A percentile compares a stretch with the other conserved stretches of the same genome.
These are phyloP conservation scores for Chlamydomonas schloesseri DNA, from an alignment of 139 green algal species.

Conservation along the genomic window DNA sequence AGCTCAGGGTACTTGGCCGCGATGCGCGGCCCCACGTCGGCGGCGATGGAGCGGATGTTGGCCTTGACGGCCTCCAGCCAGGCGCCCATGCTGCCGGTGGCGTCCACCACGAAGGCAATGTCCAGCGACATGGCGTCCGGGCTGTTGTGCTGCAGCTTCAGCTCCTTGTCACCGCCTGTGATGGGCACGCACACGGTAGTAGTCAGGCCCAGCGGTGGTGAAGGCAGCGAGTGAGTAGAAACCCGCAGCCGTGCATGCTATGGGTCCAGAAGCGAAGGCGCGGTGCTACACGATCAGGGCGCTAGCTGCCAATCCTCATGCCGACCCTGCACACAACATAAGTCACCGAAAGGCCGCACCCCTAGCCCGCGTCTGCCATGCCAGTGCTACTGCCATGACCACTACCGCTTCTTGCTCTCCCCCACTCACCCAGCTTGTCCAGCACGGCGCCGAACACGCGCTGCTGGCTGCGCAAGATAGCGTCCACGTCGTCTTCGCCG, in stretches of 20 bases:
- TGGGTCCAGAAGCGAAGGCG: too few relatives aligned
- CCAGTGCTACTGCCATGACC: too few relatives aligned
- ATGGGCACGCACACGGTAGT: too few relatives aligned
- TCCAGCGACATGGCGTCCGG: constrained; percentile 54
- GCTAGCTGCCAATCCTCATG: too few relatives aligned
- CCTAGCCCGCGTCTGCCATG: too few relatives aligned
- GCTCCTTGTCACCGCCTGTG: constrained; percentile 40
- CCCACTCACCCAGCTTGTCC: constrained; percentile 9
- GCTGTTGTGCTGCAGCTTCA: constrained; percentile 42
- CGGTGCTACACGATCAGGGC: too few relatives aligned
- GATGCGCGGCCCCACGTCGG: constrained; percentile 50
- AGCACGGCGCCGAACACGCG: constrained; percentile 48
- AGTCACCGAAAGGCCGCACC: too few relatives aligned
- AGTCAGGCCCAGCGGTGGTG: not conserved
- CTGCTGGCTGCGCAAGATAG: constrained; percentile 34
- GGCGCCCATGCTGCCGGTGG: constrained; percentile 53
- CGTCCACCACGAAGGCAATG: constrained; percentile 56
- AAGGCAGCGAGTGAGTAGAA: not conserved
- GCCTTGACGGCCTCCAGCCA: constrained; percentile 59
- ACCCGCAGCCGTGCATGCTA: too few relatives aligned
- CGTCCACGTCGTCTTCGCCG: constrained; percentile 21
- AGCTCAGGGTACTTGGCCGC: constrained; percentile 50
- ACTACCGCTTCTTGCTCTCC: too few relatives aligned
- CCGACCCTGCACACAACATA: too few relatives aligned
- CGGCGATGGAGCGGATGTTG: constrained; percentile 50